Percentiles rank a stretch among this genome's conserved stretches.
These are phyloP conservation scores for Marchantia polymorpha DNA, from an alignment of 225 moss, liverwort and hornwort species.

Conservation along the genomic window DNA sequence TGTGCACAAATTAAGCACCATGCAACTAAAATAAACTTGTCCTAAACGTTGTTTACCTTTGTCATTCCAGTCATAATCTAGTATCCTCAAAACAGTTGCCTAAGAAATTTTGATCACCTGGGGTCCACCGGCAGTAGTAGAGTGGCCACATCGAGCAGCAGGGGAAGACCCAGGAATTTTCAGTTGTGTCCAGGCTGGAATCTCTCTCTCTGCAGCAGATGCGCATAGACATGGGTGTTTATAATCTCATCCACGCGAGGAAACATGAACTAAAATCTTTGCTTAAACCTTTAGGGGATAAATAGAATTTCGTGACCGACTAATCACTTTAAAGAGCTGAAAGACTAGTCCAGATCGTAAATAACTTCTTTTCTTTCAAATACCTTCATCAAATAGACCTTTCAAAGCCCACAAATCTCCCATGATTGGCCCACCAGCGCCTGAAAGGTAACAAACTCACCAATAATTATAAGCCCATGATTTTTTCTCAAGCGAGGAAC, in stretches of 20 bases:
- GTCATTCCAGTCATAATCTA: not conserved
- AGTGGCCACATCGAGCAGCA: constrained; percentile 92
- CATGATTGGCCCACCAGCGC: constrained; percentile 97
- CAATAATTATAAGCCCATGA: not conserved
- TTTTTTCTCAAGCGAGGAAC: not conserved
- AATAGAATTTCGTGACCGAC: not conserved
- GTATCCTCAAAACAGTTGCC: not conserved
- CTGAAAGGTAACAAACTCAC: constrained; percentile 41
- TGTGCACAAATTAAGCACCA: too few species aligned
- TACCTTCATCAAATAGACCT: constrained; percentile 98
- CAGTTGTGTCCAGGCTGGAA: constrained; percentile 92
- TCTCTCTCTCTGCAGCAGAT: constrained; percentile 68
- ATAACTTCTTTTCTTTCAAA: too few species aligned
- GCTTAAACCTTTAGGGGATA: not conserved
- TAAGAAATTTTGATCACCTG: constrained; percentile 49
- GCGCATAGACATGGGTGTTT: not conserved
- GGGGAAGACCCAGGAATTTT: constrained; percentile 92
- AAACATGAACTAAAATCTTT: not conserved
- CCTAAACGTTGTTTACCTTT: not conserved
- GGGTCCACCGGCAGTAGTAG: constrained; percentile 83
- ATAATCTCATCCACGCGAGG: not conserved
- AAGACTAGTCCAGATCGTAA: too few species aligned
- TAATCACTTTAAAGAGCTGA: too few species aligned
- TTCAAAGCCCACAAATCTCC: constrained; percentile 98
- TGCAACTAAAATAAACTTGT: not conserved